Conservation (phyloP, 2,329 filamentous ascomycete species). For the Neobulgaria alba region DNA sequence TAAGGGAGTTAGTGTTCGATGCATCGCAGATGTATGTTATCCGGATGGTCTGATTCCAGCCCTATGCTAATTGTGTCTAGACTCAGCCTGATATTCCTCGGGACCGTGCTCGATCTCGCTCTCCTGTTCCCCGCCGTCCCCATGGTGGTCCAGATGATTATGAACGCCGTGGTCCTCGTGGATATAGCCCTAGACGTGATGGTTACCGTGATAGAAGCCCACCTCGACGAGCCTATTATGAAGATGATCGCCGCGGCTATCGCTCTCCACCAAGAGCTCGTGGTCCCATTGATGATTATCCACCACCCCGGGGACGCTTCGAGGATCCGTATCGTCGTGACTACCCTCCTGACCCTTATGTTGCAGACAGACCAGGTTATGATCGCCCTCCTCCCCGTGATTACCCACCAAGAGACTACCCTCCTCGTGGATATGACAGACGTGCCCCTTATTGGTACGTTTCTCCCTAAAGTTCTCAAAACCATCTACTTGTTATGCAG, state of each 20-base stretch:
- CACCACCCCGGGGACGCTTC: conserved; percentile 57
- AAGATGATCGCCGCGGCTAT: conserved; percentile 67
- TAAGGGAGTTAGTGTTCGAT: conserved; percentile 80
- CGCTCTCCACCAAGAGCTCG: conserved; percentile 70
- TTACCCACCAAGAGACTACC: conserved; percentile 27
- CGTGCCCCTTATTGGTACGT: conserved; percentile 27
- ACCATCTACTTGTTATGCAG: too few species aligned
- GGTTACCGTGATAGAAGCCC: conserved; percentile 85
- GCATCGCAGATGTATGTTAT: conserved; percentile 70
- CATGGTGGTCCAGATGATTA: conserved; percentile 67
- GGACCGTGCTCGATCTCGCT: conserved; percentile 71
- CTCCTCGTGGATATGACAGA: conserved; percentile 25
- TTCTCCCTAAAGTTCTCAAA: not conserved
- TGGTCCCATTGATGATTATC: conserved; percentile 69
- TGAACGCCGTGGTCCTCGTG: conserved; percentile 73
- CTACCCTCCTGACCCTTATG: conserved; percentile 52
- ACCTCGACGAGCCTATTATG: conserved; percentile 71
- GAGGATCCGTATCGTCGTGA: conserved; percentile 71
- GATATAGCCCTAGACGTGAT: conserved; percentile 76
- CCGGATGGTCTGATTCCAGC: conserved; percentile 1
- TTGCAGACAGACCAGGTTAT: conserved; percentile 42
- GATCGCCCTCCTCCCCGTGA: conserved; percentile 34
- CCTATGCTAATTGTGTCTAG: conserved; percentile 37
- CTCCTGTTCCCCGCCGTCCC: conserved; percentile 58
- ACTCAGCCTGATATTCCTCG: conserved; percentile 67